Conservation (phyloP, 1,284 basidiomycete species). For the Trichosporon sp. region DNA sequence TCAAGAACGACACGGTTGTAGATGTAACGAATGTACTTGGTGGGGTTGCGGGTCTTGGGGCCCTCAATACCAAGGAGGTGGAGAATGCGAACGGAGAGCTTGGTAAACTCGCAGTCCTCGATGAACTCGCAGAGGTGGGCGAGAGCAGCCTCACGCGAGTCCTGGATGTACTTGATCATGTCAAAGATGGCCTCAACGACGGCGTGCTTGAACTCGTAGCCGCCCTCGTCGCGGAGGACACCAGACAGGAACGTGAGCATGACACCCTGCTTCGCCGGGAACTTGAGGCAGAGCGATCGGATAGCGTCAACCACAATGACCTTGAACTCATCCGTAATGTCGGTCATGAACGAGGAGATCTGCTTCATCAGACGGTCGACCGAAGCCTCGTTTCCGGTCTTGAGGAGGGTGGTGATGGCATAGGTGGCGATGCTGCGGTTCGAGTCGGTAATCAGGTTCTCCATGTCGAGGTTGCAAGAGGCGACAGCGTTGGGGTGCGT, state of each 20-base stretch:
- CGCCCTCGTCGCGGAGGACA: conserved; percentile 93
- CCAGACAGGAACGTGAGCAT: conserved; percentile 95
- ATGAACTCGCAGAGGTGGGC: conserved; percentile 99
- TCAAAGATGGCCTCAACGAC: conserved; percentile 99
- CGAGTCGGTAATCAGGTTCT: conserved; percentile 93
- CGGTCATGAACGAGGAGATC: conserved; percentile 98
- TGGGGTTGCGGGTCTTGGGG: conserved; percentile 89
- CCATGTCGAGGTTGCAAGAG: conserved; percentile 94
- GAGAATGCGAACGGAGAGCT: conserved; percentile 94
- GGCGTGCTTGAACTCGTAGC: conserved; percentile 98
- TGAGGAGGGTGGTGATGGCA: conserved; percentile 96
- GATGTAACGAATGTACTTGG: conserved; percentile 99
- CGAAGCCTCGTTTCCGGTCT: conserved; percentile 99
- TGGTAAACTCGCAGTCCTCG: conserved; percentile 99
- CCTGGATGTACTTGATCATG: conserved; percentile 97
- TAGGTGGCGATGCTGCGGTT: conserved; percentile 98
- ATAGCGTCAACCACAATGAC: conserved; percentile 99
- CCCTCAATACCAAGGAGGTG: conserved; percentile 95
- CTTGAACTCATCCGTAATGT: conserved; percentile 99
- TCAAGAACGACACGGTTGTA: conserved; percentile 99
- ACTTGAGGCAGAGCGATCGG: conserved; percentile 96
- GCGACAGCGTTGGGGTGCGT: conserved; percentile 83
- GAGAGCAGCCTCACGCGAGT: conserved; percentile 91
- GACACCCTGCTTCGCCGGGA: conserved; percentile 91
- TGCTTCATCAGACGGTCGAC: conserved; percentile 99